A percentile compares a stretch with the other conserved stretches of the same genome.
These are phyloP conservation scores for Hydnomerulius pinastri DNA, from an alignment of 768 basidiomycete species.

Conservation along the genomic window DNA sequence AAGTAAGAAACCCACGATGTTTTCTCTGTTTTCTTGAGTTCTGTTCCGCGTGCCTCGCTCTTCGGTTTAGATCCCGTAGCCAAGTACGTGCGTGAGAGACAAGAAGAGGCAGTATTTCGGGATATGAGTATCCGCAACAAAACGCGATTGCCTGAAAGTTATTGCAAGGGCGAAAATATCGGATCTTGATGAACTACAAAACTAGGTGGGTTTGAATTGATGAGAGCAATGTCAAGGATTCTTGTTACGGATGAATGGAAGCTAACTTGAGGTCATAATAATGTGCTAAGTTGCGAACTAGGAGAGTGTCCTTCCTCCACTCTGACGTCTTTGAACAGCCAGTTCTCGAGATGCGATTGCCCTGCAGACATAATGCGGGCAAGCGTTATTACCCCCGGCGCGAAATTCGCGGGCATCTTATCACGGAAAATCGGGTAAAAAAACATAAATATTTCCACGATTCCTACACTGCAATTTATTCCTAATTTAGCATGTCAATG, in stretches of 20 bases:
- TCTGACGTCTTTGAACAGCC: not conserved
- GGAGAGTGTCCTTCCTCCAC: no score
- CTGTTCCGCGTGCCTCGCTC: conserved; percentile 17
- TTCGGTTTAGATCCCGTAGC: conserved; percentile 1
- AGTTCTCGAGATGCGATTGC: no score
- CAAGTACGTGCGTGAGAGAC: conserved; percentile 12
- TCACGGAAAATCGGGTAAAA: not conserved
- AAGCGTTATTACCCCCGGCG: not conserved
- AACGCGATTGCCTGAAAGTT: not conserved
- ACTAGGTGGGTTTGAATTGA: no score
- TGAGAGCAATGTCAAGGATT: no score
- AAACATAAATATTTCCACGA: not conserved
- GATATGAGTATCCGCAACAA: conserved; percentile 2
- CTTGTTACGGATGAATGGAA: no score
- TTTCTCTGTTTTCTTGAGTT: conserved; percentile 14
- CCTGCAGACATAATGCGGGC: no score
- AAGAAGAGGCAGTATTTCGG: conserved; percentile 2
- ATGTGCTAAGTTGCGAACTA: no score
- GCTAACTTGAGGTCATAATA: no score
- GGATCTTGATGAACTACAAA: conserved; percentile 12
- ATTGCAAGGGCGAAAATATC: conserved; percentile 22
- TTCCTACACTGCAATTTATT: not conserved
- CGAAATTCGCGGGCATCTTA: conserved; percentile 1
- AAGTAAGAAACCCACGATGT: conserved; percentile 15
- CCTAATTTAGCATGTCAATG: not conserved